These are phyloP conservation scores for Gremmenia infestans DNA, from an alignment of 2,329 filamentous ascomycete genomes.

Conservation along the genomic window DNA sequence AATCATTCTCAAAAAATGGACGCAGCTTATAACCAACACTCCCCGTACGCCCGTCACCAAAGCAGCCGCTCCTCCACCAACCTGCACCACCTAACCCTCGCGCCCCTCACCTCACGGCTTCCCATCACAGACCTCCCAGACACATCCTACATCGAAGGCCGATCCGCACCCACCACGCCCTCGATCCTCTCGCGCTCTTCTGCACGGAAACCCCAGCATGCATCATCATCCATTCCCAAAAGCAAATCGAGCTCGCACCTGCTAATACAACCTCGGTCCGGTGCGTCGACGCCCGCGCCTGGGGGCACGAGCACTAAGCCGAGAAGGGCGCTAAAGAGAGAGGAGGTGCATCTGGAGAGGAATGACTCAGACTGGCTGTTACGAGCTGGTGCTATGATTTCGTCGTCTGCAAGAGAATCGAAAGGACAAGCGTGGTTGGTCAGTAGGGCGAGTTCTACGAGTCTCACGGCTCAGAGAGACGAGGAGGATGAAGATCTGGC, in stretches of 20 bases:
- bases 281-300: conserved; percentile 19
- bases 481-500: conserved; percentile 50
- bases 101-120: conserved; percentile 58
- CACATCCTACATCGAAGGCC: conserved; percentile 54
- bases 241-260: conserved; percentile 61
- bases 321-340: conserved; percentile 20
- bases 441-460: conserved; percentile 61
- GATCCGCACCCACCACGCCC: conserved; percentile 60
- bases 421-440: conserved; percentile 67
- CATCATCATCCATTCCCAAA: conserved; percentile 41
- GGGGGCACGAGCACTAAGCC: conserved; percentile 17
- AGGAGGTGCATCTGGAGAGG: conserved; percentile 32
- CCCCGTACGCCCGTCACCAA: conserved; percentile 49
- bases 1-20: conserved; percentile 42
- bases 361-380: conserved; percentile 61
- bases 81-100: conserved; percentile 56
- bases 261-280: conserved; percentile 25
- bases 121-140: conserved; percentile 47
- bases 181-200: conserved; percentile 56
- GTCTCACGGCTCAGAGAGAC: conserved; percentile 47
- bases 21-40: conserved; percentile 55
- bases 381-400: conserved; percentile 57
- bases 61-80: conserved; percentile 54
- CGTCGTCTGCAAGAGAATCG: conserved; percentile 57
- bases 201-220: conserved; percentile 34